phyloP scores from a whole-genome alignment of 164 flowering plant species.

The Echeveria elegans region DNA sequence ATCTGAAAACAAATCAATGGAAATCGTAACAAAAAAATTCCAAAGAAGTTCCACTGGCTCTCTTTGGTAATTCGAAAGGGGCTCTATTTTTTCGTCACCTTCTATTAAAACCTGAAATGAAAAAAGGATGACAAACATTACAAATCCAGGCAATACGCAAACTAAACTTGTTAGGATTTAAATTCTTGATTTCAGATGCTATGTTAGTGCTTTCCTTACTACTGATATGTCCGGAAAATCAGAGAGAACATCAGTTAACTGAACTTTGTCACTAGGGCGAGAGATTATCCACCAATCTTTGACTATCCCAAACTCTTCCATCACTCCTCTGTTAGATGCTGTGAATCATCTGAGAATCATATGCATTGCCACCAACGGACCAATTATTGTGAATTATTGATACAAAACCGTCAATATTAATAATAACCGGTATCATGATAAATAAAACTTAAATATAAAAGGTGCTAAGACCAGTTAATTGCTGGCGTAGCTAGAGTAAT shows the following conservation, averaged over 20 bases:
- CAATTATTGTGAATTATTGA: background rate
- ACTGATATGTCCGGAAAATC: conserved; percentile 75
- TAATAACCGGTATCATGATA: background rate
- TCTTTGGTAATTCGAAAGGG: conserved; percentile 9
- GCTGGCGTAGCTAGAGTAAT: background rate
- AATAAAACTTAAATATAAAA: background rate
- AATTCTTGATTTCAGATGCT: background rate
- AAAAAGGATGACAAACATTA: background rate
- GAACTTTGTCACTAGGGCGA: conserved; percentile 44
- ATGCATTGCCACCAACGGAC: conserved; percentile 1
- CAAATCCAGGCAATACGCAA: background rate
- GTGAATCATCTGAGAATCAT: conserved; percentile 57
- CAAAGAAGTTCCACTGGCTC: background rate
- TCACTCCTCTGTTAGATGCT: conserved; percentile 75
- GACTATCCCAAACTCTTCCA: conserved; percentile 46
- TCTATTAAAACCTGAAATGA: conserved; percentile 63
- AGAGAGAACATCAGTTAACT: conserved; percentile 68
- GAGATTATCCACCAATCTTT: conserved; percentile 84
- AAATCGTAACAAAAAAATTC: background rate
- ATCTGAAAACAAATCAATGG: conserved; percentile 31
- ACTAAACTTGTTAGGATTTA: background rate
- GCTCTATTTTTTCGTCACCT: conserved; percentile 43
- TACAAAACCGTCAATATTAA: background rate
- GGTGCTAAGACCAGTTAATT: background rate
- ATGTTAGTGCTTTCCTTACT: conserved; percentile 28